Percentiles rank a stretch among this genome's conserved stretches.
These are phyloP conservation scores for Nannizzia gypsea DNA, from an alignment of 2,329 filamentous ascomycete genomes.

Conservation along the genomic window DNA sequence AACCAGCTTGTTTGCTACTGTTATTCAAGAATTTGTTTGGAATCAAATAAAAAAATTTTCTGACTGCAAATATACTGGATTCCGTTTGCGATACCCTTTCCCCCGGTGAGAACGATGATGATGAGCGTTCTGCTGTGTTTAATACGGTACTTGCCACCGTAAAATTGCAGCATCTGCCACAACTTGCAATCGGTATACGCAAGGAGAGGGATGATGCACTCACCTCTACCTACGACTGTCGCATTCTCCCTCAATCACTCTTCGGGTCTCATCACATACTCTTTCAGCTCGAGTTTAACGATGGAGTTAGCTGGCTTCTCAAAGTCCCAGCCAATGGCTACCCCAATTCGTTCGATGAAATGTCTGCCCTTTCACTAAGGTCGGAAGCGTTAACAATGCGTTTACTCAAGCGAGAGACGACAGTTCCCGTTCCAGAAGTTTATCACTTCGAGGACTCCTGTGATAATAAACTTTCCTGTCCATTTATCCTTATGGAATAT, in stretches of 20 bases:
- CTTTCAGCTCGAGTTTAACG: slow-evolving; percentile 16
- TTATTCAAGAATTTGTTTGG: too few species aligned
- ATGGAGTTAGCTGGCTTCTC: slow-evolving; percentile 16
- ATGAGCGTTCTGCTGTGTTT: background rate
- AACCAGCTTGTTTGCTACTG: too few species aligned
- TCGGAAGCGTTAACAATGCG: slow-evolving; percentile 23
- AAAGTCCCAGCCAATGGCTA: slow-evolving; percentile 18
- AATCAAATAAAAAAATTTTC: background rate
- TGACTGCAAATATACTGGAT: background rate
- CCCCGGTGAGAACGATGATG: background rate
- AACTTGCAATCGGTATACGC: slow-evolving; percentile 1
- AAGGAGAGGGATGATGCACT: slow-evolving; percentile 6
- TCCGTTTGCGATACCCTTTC: background rate
- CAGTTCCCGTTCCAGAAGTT: slow-evolving; percentile 22
- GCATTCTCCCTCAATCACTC: slow-evolving; percentile 9
- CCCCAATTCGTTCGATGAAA: slow-evolving; percentile 14
- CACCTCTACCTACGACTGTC: slow-evolving; percentile 2
- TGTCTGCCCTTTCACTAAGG: slow-evolving; percentile 13
- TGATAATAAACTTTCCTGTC: slow-evolving; percentile 18
- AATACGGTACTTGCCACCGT: background rate
- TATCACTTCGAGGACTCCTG: slow-evolving; percentile 19
- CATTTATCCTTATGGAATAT: slow-evolving; percentile 21
- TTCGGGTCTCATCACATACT: slow-evolving; percentile 18
- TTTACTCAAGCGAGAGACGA: slow-evolving; percentile 21
- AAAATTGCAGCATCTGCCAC: background rate